phyloP scores from a whole-genome alignment of 148 eudicot genomes.

The Tetragonia tetragonoides region DNA sequence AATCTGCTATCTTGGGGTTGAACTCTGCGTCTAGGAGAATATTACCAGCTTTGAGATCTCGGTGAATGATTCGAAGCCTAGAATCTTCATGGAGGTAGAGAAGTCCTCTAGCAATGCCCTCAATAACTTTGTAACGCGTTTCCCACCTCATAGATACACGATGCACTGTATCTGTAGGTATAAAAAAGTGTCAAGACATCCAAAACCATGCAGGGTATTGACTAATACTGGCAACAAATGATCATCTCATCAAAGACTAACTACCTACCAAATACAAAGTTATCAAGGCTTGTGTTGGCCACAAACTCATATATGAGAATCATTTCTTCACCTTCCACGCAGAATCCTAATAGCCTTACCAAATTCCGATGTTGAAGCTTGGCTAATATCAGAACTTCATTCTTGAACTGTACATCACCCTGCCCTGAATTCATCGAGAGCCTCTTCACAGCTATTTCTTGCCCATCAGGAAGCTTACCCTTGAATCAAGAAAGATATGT shows the following conservation, averaged over 20 bases:
- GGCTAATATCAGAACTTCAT: slow-evolving; percentile 28
- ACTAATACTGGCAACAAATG: background rate
- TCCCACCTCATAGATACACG: slow-evolving; percentile 27
- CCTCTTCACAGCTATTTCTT: slow-evolving; percentile 30
- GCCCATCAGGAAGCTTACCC: slow-evolving; percentile 31
- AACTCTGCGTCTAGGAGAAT: slow-evolving; percentile 34
- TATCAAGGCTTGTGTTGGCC: slow-evolving; percentile 27
- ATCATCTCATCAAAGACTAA: background rate
- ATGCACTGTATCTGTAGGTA: slow-evolving; percentile 20
- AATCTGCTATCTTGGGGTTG: slow-evolving; percentile 49
- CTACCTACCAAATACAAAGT: slow-evolving; percentile 24
- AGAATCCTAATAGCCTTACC: slow-evolving; percentile 30
- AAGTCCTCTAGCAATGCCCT: slow-evolving; percentile 37
- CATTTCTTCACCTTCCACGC: slow-evolving; percentile 33
- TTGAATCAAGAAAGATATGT: background rate
- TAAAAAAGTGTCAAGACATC: background rate
- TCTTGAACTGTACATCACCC: slow-evolving; percentile 29
- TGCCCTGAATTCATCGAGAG: slow-evolving; percentile 17
- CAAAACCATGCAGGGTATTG: background rate
- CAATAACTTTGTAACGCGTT: slow-evolving; percentile 34
- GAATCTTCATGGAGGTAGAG: slow-evolving; percentile 45
- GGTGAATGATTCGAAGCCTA: slow-evolving; percentile 33
- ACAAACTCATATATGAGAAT: slow-evolving; percentile 31
- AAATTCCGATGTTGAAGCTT: slow-evolving; percentile 31
- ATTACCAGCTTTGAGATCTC: slow-evolving; percentile 44